Evolutionary conservation across 1,284 basidiomycete genomes (phyloP).

Genomic region (Ganoderma multipileum): DNA sequence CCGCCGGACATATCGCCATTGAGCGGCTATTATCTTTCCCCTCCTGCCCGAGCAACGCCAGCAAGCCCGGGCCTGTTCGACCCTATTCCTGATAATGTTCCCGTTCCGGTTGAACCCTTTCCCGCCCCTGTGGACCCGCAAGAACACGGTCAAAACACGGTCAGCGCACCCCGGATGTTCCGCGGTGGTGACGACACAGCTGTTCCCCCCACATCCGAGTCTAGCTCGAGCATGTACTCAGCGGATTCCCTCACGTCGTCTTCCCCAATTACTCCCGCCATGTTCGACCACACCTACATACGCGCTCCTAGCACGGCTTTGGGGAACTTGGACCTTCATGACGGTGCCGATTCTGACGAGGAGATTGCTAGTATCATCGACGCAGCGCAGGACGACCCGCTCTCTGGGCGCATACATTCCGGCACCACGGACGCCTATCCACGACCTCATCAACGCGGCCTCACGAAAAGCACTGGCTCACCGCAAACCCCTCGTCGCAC

Average conservation of each 20-base stretch:
- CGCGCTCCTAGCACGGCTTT: slow-evolving; percentile 7
- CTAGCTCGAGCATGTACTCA: slow-evolving; percentile 37
- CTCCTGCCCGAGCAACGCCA: not conserved
- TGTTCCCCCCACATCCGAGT: slow-evolving; percentile 15
- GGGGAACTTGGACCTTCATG: slow-evolving; percentile 33
- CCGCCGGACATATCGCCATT: not conserved
- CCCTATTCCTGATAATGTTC: not conserved
- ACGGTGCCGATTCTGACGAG: slow-evolving; percentile 36
- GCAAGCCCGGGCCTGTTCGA: not conserved
- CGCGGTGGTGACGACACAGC: not conserved
- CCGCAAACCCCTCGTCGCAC: not conserved
- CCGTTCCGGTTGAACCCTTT: not conserved
- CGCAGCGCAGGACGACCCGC: slow-evolving; percentile 21
- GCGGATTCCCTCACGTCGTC: slow-evolving; percentile 13
- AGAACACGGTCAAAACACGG: not conserved
- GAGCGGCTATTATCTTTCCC: not conserved
- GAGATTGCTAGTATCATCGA: slow-evolving; percentile 36
- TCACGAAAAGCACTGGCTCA: not conserved
- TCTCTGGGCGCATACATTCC: not conserved
- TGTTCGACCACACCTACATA: not conserved
- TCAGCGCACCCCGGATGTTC: not conserved
- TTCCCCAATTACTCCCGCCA: not conserved
- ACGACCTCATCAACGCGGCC: not conserved
- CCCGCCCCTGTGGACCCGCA: not conserved
- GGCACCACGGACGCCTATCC: not conserved